Percentiles rank a stretch among this genome's conserved stretches.
These are phyloP conservation scores for California macrophylla DNA, from an alignment of 441 rosid genomes.

Conservation along the genomic window DNA sequence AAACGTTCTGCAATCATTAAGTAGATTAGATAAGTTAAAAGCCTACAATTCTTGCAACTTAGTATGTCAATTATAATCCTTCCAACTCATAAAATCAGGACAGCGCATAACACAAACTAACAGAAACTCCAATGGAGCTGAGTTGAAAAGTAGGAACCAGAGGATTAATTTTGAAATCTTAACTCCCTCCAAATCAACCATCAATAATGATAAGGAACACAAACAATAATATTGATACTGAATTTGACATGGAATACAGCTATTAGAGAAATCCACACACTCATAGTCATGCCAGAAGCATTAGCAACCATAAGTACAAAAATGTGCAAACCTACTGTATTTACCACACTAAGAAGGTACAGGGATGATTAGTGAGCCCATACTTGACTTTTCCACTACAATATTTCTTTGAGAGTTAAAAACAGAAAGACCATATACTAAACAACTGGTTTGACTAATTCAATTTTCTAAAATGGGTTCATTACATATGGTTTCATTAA, in stretches of 20 bases:
- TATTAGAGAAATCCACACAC: not conserved
- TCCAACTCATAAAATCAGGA: not conserved
- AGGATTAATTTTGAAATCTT: too few relatives aligned
- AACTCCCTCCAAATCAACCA: too few relatives aligned
- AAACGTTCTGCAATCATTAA: conserved; percentile 29
- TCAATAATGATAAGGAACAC: too few relatives aligned
- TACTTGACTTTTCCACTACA: not conserved
- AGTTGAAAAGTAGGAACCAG: not conserved
- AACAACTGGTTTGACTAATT: not conserved
- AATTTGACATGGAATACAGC: not conserved
- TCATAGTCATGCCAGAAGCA: not conserved
- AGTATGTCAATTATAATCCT: not conserved
- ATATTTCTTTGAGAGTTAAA: too few relatives aligned
- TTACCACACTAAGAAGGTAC: not conserved
- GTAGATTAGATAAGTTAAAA: conserved; percentile 13
- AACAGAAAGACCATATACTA: not conserved
- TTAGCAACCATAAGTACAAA: not conserved
- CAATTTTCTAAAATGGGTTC: not conserved
- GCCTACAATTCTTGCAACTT: conserved; percentile 2
- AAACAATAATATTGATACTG: not conserved
- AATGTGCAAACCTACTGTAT: not conserved
- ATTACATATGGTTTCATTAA: not conserved
- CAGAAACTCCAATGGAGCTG: not conserved
- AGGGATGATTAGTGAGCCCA: not conserved
- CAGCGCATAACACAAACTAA: not conserved